These are phyloP conservation scores for Asterophora parasitica DNA, from an alignment of 768 basidiomycete genomes.

Conservation along the genomic window DNA sequence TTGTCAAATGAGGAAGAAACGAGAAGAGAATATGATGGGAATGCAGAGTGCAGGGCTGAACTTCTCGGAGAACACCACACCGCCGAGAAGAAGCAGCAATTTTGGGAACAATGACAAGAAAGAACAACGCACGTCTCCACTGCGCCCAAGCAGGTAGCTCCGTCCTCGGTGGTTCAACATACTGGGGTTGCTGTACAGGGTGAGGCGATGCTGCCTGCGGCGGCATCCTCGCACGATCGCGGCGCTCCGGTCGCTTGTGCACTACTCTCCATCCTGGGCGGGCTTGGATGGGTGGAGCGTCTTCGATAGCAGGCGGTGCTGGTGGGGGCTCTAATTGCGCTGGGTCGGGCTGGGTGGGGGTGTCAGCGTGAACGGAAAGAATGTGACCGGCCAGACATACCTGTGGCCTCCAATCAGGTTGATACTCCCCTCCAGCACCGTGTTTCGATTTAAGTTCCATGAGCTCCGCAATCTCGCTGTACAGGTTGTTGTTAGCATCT, in stretches of 20 bases:
- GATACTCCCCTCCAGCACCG: slow-evolving; percentile 73
- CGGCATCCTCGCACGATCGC: slow-evolving; percentile 29
- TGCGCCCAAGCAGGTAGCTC: slow-evolving; percentile 77
- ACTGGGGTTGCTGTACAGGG: slow-evolving; percentile 34
- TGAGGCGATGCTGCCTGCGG: slow-evolving; percentile 25
- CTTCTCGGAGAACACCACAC: no score
- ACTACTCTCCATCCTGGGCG: slow-evolving; percentile 75
- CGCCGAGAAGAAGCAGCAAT: no score
- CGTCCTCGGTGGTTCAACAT: slow-evolving; percentile 42
- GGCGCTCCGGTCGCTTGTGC: slow-evolving; percentile 56
- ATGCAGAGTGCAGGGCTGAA: no score
- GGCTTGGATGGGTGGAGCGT: slow-evolving; percentile 42
- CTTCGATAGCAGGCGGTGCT: slow-evolving; percentile 44
- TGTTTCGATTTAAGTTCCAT: slow-evolving; percentile 83
- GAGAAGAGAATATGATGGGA: background rate
- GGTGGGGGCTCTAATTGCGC: slow-evolving; percentile 29
- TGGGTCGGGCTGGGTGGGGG: slow-evolving; percentile 25
- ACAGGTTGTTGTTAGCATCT: background rate
- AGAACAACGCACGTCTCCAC: slow-evolving; percentile 7
- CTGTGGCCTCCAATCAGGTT: slow-evolving; percentile 67
- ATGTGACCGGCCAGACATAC: slow-evolving; percentile 27
- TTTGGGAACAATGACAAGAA: no score
- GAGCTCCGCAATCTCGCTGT: slow-evolving; percentile 78
- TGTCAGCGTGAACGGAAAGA: slow-evolving; percentile 4
- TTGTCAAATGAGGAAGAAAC: background rate